Evolutionary conservation across 2,329 filamentous ascomycete species (phyloP).

Genomic region (Pseudocercospora eumusae): DNA sequence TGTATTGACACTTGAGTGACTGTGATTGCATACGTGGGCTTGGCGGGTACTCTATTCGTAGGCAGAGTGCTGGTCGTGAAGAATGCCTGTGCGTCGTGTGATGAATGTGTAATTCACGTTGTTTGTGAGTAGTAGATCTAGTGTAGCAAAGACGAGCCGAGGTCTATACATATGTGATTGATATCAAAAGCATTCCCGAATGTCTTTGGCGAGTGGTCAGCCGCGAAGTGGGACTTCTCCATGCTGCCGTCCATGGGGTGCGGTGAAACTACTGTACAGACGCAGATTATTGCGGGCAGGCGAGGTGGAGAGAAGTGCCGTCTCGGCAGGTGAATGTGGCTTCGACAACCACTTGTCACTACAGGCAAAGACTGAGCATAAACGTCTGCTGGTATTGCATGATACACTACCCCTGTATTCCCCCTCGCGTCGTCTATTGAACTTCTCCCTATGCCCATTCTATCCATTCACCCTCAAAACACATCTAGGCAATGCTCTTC

Average conservation of each 20-base stretch:
- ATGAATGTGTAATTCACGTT: neutral
- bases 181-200: neutral
- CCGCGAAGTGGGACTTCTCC: neutral
- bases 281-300: neutral
- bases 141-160: neutral
- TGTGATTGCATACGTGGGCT: neutral
- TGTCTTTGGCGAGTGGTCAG: neutral
- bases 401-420: neutral
- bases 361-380: neutral
- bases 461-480: neutral
- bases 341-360: neutral
- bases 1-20: neutral
- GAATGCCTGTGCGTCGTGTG: neutral
- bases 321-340: slow-evolving; percentile 5
- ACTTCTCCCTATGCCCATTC: neutral
- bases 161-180: neutral
- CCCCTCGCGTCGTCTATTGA: neutral
- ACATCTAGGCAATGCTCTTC: slow-evolving; percentile 55
- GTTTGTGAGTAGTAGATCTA: neutral
- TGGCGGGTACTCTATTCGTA: slow-evolving; percentile 1
- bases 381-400: neutral
- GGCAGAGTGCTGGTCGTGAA: neutral
- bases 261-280: too few relatives aligned
- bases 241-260: too few relatives aligned
- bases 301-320: slow-evolving; percentile 1